Evolutionary conservation across 805 yeast species (phyloP).

Genomic region (Scheffersomyces stipitis): DNA sequence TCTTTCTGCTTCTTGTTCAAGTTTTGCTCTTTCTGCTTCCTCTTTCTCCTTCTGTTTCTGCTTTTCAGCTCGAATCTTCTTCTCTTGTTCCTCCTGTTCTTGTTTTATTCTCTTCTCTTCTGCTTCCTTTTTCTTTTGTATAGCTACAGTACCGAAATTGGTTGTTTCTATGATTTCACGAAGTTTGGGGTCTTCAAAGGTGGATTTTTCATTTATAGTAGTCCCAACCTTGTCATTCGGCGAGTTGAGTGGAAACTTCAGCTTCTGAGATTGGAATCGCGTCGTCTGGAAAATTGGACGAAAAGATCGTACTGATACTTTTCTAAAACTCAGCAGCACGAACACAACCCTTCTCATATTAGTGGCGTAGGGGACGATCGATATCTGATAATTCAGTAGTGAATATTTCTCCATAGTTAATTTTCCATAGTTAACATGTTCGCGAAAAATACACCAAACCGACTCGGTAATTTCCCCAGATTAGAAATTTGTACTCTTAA

Average conservation of each 20-base stretch:
- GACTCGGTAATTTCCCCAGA: too few relatives aligned
- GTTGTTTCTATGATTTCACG: conserved; percentile 35
- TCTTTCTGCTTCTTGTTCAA: conserved; percentile 4
- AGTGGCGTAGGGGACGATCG: too few relatives aligned
- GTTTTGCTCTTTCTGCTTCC: conserved; percentile 1
- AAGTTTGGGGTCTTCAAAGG: conserved; percentile 26
- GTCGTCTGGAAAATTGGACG: not conserved
- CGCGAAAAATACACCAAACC: too few relatives aligned
- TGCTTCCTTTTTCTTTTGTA: conserved; percentile 7
- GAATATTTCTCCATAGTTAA: too few relatives aligned
- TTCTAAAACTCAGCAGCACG: too few relatives aligned
- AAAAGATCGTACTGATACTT: too few relatives aligned
- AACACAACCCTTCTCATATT: too few relatives aligned
- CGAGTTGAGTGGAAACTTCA: not conserved
- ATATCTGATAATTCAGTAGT: too few relatives aligned
- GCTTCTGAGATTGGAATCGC: not conserved
- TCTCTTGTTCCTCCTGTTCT: conserved; percentile 2
- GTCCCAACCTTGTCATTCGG: too few relatives aligned
- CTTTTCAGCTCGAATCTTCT: conserved; percentile 5
- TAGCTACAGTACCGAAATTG: conserved; percentile 23
- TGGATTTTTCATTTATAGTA: not conserved
- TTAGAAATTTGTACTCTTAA: too few relatives aligned
- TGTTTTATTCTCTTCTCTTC: conserved; percentile 1
- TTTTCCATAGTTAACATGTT: too few relatives aligned
- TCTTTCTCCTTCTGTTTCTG: not conserved